Conservation (phyloP, 805 yeast species). For the Suhomyces kilbournensis region DNA sequence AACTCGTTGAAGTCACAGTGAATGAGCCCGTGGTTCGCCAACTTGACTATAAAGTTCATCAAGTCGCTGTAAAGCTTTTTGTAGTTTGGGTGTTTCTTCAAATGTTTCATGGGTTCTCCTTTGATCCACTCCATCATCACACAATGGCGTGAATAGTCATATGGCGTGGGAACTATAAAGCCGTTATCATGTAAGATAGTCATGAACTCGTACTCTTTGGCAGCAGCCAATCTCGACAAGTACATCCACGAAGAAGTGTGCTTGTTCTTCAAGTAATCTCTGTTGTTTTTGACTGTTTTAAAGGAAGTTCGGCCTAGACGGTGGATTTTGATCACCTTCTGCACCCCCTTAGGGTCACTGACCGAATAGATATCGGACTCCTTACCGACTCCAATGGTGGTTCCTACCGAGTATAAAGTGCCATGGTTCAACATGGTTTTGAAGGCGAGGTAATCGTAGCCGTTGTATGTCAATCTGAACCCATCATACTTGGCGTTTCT, state of each 20-base stretch:
- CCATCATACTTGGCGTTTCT: constrained; percentile 96
- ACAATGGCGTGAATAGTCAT: constrained; percentile 86
- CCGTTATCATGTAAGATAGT: constrained; percentile 66
- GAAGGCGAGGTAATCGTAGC: constrained; percentile 89
- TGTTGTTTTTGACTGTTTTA: constrained; percentile 84
- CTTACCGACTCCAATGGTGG: constrained; percentile 93
- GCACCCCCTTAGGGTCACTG: constrained; percentile 58
- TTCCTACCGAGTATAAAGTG: constrained; percentile 73
- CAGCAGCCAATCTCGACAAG: constrained; percentile 84
- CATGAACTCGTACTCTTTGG: constrained; percentile 90
- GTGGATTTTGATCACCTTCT: constrained; percentile 82
- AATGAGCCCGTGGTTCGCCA: constrained; percentile 85
- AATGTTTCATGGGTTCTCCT: constrained; percentile 87
- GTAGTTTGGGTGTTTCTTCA: constrained; percentile 67
- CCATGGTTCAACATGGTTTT: constrained; percentile 76
- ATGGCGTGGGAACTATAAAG: constrained; percentile 84
- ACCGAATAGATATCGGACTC: constrained; percentile 93
- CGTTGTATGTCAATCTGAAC: constrained; percentile 80
- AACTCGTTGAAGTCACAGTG: constrained; percentile 98
- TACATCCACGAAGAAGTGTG: constrained; percentile 90
- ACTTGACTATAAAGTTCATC: constrained; percentile 79
- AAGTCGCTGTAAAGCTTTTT: constrained; percentile 75
- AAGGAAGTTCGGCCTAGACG: constrained; percentile 93
- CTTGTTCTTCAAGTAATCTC: constrained; percentile 81
- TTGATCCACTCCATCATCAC: constrained; percentile 87